Evolutionary conservation across 2,329 filamentous ascomycete species (phyloP), one percentile per base, ranked within the genome.

Genomic region (Colletotrichum karsti): DNA sequence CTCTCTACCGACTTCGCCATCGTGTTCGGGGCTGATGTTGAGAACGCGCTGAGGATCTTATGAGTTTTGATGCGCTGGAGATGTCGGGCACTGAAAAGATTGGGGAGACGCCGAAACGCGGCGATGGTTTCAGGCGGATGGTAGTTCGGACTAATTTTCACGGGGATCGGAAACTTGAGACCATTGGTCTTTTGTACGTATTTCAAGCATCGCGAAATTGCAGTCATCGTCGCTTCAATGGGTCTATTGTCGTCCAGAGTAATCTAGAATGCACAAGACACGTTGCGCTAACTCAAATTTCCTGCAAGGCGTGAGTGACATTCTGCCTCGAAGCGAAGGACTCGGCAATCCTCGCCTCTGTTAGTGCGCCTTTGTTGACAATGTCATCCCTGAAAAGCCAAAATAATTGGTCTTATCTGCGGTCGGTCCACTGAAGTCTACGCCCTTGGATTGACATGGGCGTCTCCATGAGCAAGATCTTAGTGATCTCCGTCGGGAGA

Each of bases 381-480:
- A 64, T 33, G 53, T 46, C 54, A 67, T 42, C 61, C 60, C 53
- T 64, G 53, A 26, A 58, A 50, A 41, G 24, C 44, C 22, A 30
- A 53, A 30, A 6, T 54, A 13, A 26, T 58, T 53, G 51, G 51
- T 39, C 20, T 55, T 6, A n/a, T 4, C 20, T 5, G 7, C 5
- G 2, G 18, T 2, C 6, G 18, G 64, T 30, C 64, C 42, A 44
- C 53, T 58, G 18, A 9, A 4, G 4, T 9, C 46, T 48, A 22
- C 60, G 64, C 64, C 64, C 61, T 67, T 64, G 24, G 26, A 28
- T 58, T 58, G 64, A 67, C 64, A 64, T 20, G 10, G 10, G 28
- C 24, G 33, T 20, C 28, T 15, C 30, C 39, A 20, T 15, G 13
- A 18, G 22, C 20, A 20, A 37, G 18, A 9, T 30, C 10, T 5